Evolutionary conservation across 2,329 filamentous ascomycete species (phyloP).

Genomic region (Aureobasidium melanogenum): DNA sequence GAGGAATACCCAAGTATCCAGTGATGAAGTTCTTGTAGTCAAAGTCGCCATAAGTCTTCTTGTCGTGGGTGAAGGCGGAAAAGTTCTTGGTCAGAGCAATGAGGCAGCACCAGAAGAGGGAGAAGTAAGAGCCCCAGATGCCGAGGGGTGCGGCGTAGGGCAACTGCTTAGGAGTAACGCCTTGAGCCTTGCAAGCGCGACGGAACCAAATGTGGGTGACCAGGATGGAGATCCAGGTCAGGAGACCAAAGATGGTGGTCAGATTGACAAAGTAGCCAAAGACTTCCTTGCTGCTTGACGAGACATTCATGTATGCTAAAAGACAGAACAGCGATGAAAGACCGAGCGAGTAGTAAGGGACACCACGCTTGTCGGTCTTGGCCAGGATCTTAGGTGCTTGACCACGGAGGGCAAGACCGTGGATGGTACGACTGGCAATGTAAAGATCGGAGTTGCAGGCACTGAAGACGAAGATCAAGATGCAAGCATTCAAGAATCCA

Average conservation of each 20-base stretch:
- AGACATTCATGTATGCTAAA: constrained; percentile 42
- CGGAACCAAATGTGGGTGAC: constrained; percentile 42
- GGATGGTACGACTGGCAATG: constrained; percentile 62
- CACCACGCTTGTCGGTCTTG: constrained; percentile 60
- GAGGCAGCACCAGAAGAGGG: constrained; percentile 60
- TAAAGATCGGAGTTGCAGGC: constrained; percentile 72
- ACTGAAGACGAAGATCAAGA: constrained; percentile 67
- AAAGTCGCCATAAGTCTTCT: constrained; percentile 44
- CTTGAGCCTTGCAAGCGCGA: constrained; percentile 36
- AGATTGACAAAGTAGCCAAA: constrained; percentile 42
- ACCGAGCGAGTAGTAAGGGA: constrained; percentile 58
- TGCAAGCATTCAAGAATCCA: constrained; percentile 64
- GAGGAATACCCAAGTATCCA: constrained; percentile 66
- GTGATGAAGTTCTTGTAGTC: constrained; percentile 72
- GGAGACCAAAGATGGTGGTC: constrained; percentile 30
- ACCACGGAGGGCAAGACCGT: constrained; percentile 62
- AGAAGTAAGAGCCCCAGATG: constrained; percentile 57
- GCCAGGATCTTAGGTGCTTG: constrained; percentile 65
- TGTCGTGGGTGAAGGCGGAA: constrained; percentile 52
- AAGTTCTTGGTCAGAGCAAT: constrained; percentile 80
- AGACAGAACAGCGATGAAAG: constrained; percentile 54
- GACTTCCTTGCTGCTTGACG: constrained; percentile 31
- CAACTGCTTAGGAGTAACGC: constrained; percentile 33
- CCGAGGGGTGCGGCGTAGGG: constrained; percentile 61
- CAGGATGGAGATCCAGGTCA: constrained; percentile 43